Conservation (phyloP, 257 asterid genomes). For the Dorcoceras hygrometricum region DNA sequence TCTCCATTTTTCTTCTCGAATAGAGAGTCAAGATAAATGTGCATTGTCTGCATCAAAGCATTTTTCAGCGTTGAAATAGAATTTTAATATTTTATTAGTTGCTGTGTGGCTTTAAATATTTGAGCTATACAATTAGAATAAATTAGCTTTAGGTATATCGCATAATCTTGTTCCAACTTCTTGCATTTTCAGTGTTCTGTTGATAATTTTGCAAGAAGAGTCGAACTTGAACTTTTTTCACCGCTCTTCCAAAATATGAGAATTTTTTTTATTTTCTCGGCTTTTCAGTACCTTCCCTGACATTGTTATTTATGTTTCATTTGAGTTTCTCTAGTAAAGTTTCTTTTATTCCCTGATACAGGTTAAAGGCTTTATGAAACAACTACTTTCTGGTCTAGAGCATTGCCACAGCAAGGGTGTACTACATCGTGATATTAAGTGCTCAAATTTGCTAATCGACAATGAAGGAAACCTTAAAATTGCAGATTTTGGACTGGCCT, state of each 20-base stretch:
- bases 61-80: not conserved
- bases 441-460: conserved; percentile 82
- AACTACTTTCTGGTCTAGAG: conserved; percentile 81
- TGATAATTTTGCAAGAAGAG: not conserved
- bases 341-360: conserved; percentile 29
- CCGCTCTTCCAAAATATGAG: not conserved
- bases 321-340: conserved; percentile 6
- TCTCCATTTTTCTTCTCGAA: conserved; percentile 1
- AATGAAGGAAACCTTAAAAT: conserved; percentile 70
- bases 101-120: no score
- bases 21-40: not conserved
- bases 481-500: conserved; percentile 92
- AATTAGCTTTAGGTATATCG: no score
- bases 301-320: not conserved
- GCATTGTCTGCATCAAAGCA: not conserved
- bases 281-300: not conserved
- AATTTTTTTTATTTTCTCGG: not conserved
- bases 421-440: conserved; percentile 86
- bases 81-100: no score
- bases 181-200: no score
- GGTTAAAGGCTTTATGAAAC: conserved; percentile 88
- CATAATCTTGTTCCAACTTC: no score
- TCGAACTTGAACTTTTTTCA: not conserved
- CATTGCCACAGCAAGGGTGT: conserved; percentile 93
- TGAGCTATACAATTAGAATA: no score